phyloP scores from a whole-genome alignment of 108 stramenopile species.

The Stephanodiscus triporus region DNA sequence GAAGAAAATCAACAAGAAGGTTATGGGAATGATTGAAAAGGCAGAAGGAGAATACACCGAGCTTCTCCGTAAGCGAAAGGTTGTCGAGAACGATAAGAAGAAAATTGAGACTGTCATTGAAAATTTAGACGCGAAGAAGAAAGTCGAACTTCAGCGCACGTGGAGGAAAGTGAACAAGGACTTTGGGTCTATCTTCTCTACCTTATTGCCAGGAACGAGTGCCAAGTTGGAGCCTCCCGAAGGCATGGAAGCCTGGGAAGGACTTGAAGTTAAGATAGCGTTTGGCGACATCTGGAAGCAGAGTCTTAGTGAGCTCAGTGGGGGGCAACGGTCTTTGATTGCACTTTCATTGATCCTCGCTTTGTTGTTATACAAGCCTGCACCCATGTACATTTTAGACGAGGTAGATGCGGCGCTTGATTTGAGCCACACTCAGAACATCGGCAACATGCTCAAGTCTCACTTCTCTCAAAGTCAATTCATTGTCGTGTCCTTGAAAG shows the following conservation, averaged over 20 bases:
- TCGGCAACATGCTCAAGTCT: conserved; percentile 99
- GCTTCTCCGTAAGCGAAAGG: conserved; percentile 92
- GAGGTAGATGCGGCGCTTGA: conserved; percentile 99
- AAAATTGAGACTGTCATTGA: conserved; percentile 97
- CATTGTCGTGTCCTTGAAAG: conserved; percentile 96
- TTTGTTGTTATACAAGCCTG: conserved; percentile 97
- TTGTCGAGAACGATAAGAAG: conserved; percentile 98
- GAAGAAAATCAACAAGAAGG: conserved; percentile 98
- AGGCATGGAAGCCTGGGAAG: conserved; percentile 92
- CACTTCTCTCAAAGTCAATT: conserved; percentile 99
- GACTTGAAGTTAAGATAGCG: conserved; percentile 97
- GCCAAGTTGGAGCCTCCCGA: conserved; percentile 98
- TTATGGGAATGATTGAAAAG: conserved; percentile 99
- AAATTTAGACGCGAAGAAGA: conserved; percentile 97
- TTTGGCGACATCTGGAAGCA: conserved; percentile 98
- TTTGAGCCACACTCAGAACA: conserved; percentile 99
- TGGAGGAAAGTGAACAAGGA: conserved; percentile 98
- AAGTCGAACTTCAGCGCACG: conserved; percentile 89
- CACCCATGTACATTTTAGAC: conserved; percentile 99
- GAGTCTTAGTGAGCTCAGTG: conserved; percentile 97
- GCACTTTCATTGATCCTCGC: conserved; percentile 97
- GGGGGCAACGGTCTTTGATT: conserved; percentile 97
- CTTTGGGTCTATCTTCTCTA: conserved; percentile 99
- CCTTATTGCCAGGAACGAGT: conserved; percentile 93
- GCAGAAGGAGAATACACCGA: conserved; percentile 98